phyloP scores from a whole-genome alignment of 2,329 filamentous ascomycete genomes.

The Phialophora chinensis region DNA sequence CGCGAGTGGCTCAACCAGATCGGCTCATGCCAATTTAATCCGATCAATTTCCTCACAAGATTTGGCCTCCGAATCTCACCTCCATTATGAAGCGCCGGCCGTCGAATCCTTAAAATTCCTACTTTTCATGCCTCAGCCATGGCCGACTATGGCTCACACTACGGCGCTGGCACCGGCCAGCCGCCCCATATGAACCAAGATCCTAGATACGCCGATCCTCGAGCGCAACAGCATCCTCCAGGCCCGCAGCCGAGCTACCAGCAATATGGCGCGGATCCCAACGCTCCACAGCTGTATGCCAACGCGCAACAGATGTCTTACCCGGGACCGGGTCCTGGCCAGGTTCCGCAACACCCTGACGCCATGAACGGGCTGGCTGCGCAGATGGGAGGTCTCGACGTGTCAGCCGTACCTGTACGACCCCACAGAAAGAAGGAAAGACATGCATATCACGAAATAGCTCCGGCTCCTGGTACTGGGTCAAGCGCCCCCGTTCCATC shows the following conservation, averaged over 20 bases:
- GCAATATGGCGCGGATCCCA: conserved; percentile 23
- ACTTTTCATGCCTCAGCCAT: conserved; percentile 23
- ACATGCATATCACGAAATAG: conserved; percentile 88
- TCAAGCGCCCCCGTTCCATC: conserved; percentile 12
- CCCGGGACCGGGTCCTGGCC: conserved; percentile 20
- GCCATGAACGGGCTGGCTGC: conserved; percentile 51
- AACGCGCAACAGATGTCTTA: conserved; percentile 27
- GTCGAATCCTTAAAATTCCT: conserved; percentile 19
- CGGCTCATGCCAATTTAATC: neutral
- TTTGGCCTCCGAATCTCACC: conserved; percentile 2
- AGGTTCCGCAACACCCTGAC: conserved; percentile 29
- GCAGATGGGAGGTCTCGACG: conserved; percentile 78
- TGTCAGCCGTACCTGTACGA: conserved; percentile 61
- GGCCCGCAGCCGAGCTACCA: conserved; percentile 31
- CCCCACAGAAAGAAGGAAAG: conserved; percentile 85
- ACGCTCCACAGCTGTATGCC: conserved; percentile 27
- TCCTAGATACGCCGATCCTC: conserved; percentile 32
- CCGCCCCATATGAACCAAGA: conserved; percentile 31
- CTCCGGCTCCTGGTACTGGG: conserved; percentile 65
- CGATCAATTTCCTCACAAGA: neutral
- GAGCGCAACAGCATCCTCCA: conserved; percentile 27
- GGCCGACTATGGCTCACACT: conserved; percentile 35
- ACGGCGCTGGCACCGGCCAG: conserved; percentile 31
- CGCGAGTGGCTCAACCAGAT: neutral
- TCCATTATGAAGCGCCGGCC: conserved; percentile 32